Evolutionary conservation across 176 grass and related monocot species (phyloP).

Genomic region (Musa troglodytarum): DNA sequence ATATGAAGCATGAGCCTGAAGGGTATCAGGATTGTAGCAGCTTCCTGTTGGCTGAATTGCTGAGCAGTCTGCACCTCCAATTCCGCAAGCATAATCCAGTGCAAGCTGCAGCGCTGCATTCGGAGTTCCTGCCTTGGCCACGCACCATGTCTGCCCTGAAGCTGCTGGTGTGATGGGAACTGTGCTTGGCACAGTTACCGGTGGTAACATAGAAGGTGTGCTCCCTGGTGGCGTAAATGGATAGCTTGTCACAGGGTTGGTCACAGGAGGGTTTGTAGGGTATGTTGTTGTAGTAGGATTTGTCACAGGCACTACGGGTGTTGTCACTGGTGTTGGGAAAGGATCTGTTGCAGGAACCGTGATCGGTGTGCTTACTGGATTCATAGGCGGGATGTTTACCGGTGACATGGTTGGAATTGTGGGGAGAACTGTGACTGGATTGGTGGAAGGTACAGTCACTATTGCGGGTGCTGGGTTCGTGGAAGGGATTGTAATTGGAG

Average conservation of each 20-base stretch:
- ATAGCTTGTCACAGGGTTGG: slow-evolving; percentile 57
- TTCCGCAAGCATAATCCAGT: slow-evolving; percentile 81
- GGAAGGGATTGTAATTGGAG: slow-evolving; percentile 45
- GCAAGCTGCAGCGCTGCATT: slow-evolving; percentile 47
- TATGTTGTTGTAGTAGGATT: slow-evolving; percentile 52
- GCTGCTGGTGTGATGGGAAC: slow-evolving; percentile 23
- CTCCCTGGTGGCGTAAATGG: slow-evolving; percentile 44
- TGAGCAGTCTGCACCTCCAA: slow-evolving; percentile 79
- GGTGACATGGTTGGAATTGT: slow-evolving; percentile 36
- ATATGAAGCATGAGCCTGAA: slow-evolving; percentile 80
- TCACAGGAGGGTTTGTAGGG: slow-evolving; percentile 40
- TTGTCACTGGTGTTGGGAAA: slow-evolving; percentile 24
- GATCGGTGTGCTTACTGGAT: slow-evolving; percentile 54
- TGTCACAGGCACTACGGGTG: slow-evolving; percentile 41
- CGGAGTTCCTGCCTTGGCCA: slow-evolving; percentile 51
- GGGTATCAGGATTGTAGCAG: slow-evolving; percentile 78
- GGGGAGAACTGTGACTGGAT: slow-evolving; percentile 24
- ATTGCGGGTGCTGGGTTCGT: slow-evolving; percentile 41
- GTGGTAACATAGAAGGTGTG: slow-evolving; percentile 33
- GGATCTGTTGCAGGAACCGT: slow-evolving; percentile 36
- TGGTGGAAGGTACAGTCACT: slow-evolving; percentile 35
- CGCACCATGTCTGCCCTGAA: slow-evolving; percentile 64
- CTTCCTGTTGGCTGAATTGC: slow-evolving; percentile 62
- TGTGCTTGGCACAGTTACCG: slow-evolving; percentile 25
- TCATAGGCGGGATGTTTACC: slow-evolving; percentile 52